These are phyloP conservation scores for Coniochaeta sp. DNA, from an alignment of 2,329 filamentous ascomycete genomes.

Conservation along the genomic window DNA sequence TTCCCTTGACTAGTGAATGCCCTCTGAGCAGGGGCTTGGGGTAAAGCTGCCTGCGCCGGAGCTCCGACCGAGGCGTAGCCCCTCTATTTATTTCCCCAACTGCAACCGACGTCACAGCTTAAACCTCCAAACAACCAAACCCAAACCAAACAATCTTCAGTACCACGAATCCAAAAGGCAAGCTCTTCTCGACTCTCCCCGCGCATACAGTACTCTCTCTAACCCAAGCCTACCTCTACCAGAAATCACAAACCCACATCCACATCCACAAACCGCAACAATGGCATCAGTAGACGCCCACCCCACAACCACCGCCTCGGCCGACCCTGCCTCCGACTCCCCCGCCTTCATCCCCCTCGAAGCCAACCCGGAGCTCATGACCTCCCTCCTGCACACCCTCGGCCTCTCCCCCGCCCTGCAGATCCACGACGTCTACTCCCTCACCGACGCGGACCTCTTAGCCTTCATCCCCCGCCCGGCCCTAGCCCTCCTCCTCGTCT, in stretches of 20 bases:
- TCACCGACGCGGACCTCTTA: constrained; percentile 78
- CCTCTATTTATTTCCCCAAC: neutral
- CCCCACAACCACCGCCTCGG: constrained; percentile 4
- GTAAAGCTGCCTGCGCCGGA: neutral
- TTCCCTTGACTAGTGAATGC: neutral
- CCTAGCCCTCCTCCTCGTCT: constrained; percentile 83
- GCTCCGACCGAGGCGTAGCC: neutral
- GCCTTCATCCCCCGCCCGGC: constrained; percentile 83
- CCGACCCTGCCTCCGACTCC: constrained; percentile 24
- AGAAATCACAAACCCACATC: neutral
- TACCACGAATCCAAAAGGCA: no score
- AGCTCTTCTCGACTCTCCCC: no score
- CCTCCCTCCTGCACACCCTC: constrained; percentile 70
- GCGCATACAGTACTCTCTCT: neutral
- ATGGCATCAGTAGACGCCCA: constrained; percentile 9
- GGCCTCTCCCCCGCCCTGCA: constrained; percentile 71
- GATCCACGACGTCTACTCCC: constrained; percentile 87
- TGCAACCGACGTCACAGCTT: neutral
- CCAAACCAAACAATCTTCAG: constrained; percentile 1
- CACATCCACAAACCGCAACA: neutral
- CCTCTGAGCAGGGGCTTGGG: neutral
- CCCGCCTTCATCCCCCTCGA: constrained; percentile 54
- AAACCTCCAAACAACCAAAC: neutral
- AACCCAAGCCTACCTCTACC: no score
- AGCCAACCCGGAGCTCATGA: constrained; percentile 86